phyloP scores from a whole-genome alignment of 2,329 filamentous ascomycete genomes.

The Alternaria burnsii region DNA sequence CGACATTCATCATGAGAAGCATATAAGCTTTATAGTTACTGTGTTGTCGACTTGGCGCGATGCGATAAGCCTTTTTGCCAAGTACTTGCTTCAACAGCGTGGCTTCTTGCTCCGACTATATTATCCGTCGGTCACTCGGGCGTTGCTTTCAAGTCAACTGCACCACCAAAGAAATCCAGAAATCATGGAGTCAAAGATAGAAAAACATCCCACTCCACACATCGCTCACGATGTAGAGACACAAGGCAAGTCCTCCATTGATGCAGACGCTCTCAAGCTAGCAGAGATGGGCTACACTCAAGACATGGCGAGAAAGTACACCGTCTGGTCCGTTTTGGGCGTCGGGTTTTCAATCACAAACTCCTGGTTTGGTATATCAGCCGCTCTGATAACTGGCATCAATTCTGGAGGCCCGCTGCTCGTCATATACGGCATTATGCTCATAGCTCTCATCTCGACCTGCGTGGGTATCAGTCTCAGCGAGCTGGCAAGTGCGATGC shows the following conservation, averaged over 20 bases:
- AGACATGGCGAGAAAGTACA: slow-evolving; percentile 59
- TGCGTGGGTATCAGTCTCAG: slow-evolving; percentile 58
- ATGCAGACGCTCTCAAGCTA: slow-evolving; percentile 55
- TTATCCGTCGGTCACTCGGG: background rate
- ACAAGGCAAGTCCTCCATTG: slow-evolving; percentile 25
- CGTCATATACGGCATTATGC: slow-evolving; percentile 60
- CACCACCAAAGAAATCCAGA: background rate
- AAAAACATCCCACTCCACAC: slow-evolving; percentile 23
- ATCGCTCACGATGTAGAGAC: slow-evolving; percentile 22
- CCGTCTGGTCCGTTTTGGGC: slow-evolving; percentile 59
- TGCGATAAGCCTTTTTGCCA: slow-evolving; percentile 22
- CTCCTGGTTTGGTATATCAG: slow-evolving; percentile 62
- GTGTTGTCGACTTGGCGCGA: slow-evolving; percentile 10
- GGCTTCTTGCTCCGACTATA: background rate
- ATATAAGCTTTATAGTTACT: slow-evolving; percentile 15
- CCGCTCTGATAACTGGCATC: slow-evolving; percentile 60
- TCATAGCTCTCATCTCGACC: slow-evolving; percentile 56
- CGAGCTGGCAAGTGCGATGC: slow-evolving; percentile 59
- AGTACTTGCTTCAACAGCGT: slow-evolving; percentile 1
- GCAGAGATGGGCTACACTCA: slow-evolving; percentile 60
- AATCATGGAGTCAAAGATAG: slow-evolving; percentile 16
- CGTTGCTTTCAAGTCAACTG: background rate
- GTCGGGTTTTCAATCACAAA: slow-evolving; percentile 62
- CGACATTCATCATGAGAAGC: slow-evolving; percentile 1
- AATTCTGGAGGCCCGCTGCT: slow-evolving; percentile 60